Base-by-base conservation (phyloP, 805 yeast species). In the Metschnikowia arizonensis region DNA sequence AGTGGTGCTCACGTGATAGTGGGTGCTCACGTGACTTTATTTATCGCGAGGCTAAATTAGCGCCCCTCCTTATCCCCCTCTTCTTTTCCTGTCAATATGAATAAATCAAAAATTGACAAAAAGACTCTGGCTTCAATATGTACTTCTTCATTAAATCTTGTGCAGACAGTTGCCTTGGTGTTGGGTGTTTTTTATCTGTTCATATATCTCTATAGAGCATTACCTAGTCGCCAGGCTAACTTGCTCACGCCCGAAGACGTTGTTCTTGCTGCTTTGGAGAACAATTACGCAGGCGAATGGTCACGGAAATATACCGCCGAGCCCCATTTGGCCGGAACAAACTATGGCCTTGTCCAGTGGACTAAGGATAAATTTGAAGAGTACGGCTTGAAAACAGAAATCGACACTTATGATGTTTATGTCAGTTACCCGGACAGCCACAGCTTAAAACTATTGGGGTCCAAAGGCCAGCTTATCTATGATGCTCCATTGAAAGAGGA, bases 351-450 rank as follows among this genome's bases (percentile, higher is more conserved):
- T 45, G 74, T 74, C 18, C 67, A 82, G 44, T 85, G 81, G 77
- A 83, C 90, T 2, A 66, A 68, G 23, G 67, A 64, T 12, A 77
- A 79, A 61, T 79, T 81, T 35, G 67, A 67, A 40, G 72, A 73
- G 50, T 83, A 69, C 54, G 91, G 91, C 1, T 72, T 79, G 44
- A 61, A 69, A 18, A 50, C 59, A 6, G 61, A 81, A 5, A 56
- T 76, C 4, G 85, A 81, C 49, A 69, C 73, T 15, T 83, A 80
- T 60, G 80, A 82, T 47, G 68, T 79, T 1, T 79, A 76, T 67
- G 66, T 79, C 25, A 77, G 76, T 47, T 68, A 68, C 35, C 85
- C 83, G 2, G 61, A 70, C 4, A 74, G 72, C 23, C 76, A 73
- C 26, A 69, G 76, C 2, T 68, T 85, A 45, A 60, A 58, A 49